Evolutionary conservation across 2,329 filamentous ascomycete genomes (phyloP).

Genomic region (Alternaria tenuissima): DNA sequence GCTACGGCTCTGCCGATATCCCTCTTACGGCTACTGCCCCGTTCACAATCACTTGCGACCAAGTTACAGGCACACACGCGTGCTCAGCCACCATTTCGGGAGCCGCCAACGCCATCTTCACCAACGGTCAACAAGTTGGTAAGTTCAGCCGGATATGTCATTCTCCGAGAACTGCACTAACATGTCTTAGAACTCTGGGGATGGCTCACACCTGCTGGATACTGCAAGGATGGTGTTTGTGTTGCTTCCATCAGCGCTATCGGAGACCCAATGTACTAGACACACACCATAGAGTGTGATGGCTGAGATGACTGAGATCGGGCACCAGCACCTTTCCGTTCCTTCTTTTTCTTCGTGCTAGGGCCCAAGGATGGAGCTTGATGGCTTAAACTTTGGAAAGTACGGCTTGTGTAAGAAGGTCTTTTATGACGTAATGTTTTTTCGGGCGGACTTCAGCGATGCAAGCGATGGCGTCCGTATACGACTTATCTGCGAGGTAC

Average conservation of each 20-base stretch:
- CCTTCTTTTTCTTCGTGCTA: background rate
- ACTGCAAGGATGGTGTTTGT: slow-evolving; percentile 12
- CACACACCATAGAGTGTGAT: background rate
- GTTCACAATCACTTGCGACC: slow-evolving; percentile 12
- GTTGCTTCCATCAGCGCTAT: slow-evolving; percentile 8
- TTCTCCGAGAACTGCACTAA: background rate
- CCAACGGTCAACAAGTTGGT: slow-evolving; percentile 11
- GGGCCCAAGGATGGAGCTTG: background rate
- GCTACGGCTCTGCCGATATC: slow-evolving; percentile 7
- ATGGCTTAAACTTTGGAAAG: background rate
- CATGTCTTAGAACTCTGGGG: slow-evolving; percentile 6
- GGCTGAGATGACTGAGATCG: slow-evolving; percentile 1
- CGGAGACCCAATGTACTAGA: slow-evolving; percentile 16
- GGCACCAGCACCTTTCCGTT: background rate
- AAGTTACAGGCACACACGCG: background rate
- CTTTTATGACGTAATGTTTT: slow-evolving; percentile 1
- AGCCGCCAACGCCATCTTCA: slow-evolving; percentile 7
- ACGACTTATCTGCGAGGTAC: background rate
- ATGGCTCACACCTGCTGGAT: slow-evolving; percentile 12
- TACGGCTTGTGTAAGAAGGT: background rate
- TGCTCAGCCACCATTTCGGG: slow-evolving; percentile 13
- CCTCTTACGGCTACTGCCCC: slow-evolving; percentile 13
- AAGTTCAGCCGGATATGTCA: background rate
- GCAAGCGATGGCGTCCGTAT: background rate
- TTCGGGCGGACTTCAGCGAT: background rate